Conservation (phyloP, 257 asterid genomes). For the Scutellaria galericulata region DNA sequence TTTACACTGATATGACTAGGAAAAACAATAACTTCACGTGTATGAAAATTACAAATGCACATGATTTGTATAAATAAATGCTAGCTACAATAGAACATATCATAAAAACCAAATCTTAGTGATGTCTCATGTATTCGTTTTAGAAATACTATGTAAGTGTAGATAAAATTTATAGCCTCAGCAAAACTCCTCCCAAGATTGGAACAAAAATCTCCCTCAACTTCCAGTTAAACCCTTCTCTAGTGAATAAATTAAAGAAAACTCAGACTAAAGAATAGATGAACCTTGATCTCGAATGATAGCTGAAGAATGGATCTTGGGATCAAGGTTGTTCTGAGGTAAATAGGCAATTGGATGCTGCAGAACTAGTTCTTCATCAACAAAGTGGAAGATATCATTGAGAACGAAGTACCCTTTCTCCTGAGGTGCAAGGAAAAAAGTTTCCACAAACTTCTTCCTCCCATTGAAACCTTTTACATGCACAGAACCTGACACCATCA, state of each 20-base stretch:
- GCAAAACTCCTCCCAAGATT: neutral
- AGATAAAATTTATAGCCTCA: neutral
- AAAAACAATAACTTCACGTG: neutral
- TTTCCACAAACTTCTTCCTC: constrained; percentile 84
- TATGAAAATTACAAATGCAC: neutral
- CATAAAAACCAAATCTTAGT: neutral
- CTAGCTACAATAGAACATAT: neutral
- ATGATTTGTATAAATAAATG: neutral
- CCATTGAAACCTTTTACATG: constrained; percentile 58
- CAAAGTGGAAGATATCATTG: constrained; percentile 87
- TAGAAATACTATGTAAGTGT: neutral
- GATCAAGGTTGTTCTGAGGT: constrained; percentile 64
- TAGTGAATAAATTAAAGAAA: constrained; percentile 20
- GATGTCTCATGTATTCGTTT: neutral
- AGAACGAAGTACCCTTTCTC: constrained; percentile 86
- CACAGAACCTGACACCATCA: constrained; percentile 92
- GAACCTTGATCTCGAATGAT: constrained; percentile 73
- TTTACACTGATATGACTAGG: neutral
- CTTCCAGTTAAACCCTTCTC: neutral
- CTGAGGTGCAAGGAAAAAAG: constrained; percentile 97
- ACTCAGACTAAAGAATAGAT: constrained; percentile 13
- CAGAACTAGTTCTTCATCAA: constrained; percentile 70
- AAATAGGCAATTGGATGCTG: constrained; percentile 77
- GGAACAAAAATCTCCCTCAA: neutral
- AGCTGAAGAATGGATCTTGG: constrained; percentile 58